Conservation (phyloP, 2,329 filamentous ascomycete genomes). For the Celoporthe dispersa region DNA sequence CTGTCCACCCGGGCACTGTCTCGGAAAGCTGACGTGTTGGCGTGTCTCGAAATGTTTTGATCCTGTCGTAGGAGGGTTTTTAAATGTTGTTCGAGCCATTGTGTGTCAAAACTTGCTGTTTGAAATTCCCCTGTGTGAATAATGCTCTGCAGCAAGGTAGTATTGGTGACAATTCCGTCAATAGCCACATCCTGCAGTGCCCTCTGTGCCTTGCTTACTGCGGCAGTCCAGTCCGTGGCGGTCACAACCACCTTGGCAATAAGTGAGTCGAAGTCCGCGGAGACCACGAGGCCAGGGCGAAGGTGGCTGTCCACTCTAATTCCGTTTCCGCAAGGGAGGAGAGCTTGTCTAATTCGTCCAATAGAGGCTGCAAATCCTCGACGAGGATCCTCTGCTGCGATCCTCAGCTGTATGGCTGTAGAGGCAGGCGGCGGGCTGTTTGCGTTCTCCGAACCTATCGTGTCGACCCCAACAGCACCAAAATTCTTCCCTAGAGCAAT, state of each 20-base stretch:
- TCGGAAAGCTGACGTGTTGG: background rate
- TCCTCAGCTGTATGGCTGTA: constrained; percentile 56
- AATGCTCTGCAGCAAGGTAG: constrained; percentile 58
- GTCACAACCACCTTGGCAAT: constrained; percentile 64
- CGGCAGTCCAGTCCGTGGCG: constrained; percentile 54
- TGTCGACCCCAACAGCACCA: constrained; percentile 42
- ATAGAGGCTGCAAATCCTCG: constrained; percentile 61
- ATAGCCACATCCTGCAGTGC: constrained; percentile 60
- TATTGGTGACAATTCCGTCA: constrained; percentile 62
- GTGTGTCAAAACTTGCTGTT: constrained; percentile 36
- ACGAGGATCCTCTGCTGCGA: constrained; percentile 60
- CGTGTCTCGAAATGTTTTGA: background rate
- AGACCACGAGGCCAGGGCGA: constrained; percentile 49
- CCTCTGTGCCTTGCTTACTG: constrained; percentile 56
- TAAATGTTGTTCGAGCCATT: constrained; percentile 13
- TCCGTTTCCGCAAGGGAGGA: constrained; percentile 61
- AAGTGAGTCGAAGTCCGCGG: constrained; percentile 62
- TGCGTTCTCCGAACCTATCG: constrained; percentile 38
- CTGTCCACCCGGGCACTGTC: background rate
- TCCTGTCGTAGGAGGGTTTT: background rate
- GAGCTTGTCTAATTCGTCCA: constrained; percentile 59
- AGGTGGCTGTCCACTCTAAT: constrained; percentile 62
- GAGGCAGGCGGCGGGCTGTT: constrained; percentile 37
- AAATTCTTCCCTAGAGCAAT: constrained; percentile 55
- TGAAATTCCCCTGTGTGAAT: constrained; percentile 55